Evolutionary conservation across 202 grass and related monocot species (phyloP).

Genomic region (Setaria viridis): DNA sequence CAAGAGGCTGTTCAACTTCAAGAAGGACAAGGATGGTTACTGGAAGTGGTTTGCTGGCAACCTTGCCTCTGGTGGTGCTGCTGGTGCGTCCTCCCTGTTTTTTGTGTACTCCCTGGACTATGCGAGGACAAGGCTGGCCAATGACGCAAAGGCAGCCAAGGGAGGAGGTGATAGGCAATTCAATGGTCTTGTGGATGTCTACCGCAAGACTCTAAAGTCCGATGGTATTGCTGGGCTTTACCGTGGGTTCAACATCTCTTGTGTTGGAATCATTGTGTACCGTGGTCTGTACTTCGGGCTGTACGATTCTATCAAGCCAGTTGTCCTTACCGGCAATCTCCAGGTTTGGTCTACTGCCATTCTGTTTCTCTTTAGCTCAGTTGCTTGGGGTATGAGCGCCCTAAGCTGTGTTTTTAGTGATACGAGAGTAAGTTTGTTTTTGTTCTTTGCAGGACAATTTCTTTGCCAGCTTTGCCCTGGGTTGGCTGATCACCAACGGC

Average conservation of each 20-base stretch:
- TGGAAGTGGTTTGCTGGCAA: slow-evolving; percentile 96
- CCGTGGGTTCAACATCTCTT: slow-evolving; percentile 94
- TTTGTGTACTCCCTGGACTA: slow-evolving; percentile 96
- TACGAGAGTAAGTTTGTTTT: background rate
- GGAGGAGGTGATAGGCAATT: slow-evolving; percentile 92
- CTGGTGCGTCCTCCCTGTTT: slow-evolving; percentile 89
- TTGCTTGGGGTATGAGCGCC: accelerated
- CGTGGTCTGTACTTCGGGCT: slow-evolving; percentile 95
- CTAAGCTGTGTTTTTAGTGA: background rate
- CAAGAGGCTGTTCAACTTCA: slow-evolving; percentile 96
- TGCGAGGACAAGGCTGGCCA: slow-evolving; percentile 87
- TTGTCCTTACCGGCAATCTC: slow-evolving; percentile 74
- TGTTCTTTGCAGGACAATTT: slow-evolving; percentile 70
- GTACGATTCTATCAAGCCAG: slow-evolving; percentile 93
- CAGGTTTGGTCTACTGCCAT: slow-evolving; percentile 55
- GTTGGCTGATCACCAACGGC: slow-evolving; percentile 84
- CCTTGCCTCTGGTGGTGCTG: slow-evolving; percentile 91
- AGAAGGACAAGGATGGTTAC: slow-evolving; percentile 94
- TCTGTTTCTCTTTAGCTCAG: background rate
- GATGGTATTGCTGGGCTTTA: slow-evolving; percentile 94
- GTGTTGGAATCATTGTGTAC: slow-evolving; percentile 95
- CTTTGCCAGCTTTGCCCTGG: slow-evolving; percentile 78
- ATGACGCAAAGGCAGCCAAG: slow-evolving; percentile 82
- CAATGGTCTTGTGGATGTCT: slow-evolving; percentile 93
- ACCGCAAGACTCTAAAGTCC: slow-evolving; percentile 78